Evolutionary conservation across 2,329 filamentous ascomycete species (phyloP).

Genomic region (Helicocarpus griseus): DNA sequence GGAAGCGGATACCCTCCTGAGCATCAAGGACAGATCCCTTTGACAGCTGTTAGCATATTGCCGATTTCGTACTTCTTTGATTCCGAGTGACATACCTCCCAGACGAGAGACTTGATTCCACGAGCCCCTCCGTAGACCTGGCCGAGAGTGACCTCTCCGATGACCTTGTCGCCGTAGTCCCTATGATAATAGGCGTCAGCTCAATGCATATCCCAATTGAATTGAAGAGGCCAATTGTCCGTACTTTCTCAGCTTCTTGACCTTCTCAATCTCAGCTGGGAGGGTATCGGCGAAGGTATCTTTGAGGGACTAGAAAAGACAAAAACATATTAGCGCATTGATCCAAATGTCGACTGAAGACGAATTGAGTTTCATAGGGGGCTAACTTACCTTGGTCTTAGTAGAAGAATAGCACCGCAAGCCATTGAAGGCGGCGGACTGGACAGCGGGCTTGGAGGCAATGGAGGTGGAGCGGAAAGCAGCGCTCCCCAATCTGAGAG

Average conservation of each 20-base stretch:
- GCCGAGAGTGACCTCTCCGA: slow-evolving; percentile 97
- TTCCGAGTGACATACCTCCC: slow-evolving; percentile 56
- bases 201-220: not conserved
- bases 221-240: not conserved
- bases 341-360: not conserved
- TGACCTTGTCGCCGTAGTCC: slow-evolving; percentile 87
- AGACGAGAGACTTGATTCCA: slow-evolving; percentile 97
- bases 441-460: slow-evolving; percentile 57
- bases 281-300: slow-evolving; percentile 95
- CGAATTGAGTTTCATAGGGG: slow-evolving; percentile 11
- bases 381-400: slow-evolving; percentile 66
- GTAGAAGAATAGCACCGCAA: slow-evolving; percentile 79
- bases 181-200: slow-evolving; percentile 39
- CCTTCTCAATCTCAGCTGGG: slow-evolving; percentile 95
- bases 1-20: slow-evolving; percentile 98
- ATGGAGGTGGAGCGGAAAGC: slow-evolving; percentile 69
- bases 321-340: slow-evolving; percentile 11
- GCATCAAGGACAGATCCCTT: slow-evolving; percentile 88
- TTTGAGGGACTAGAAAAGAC: slow-evolving; percentile 67
- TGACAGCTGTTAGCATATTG: slow-evolving; percentile 8
- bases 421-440: slow-evolving; percentile 67
- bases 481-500: slow-evolving; percentile 70
- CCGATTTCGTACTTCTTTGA: not conserved
- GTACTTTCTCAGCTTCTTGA: slow-evolving; percentile 96
- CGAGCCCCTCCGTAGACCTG: slow-evolving; percentile 99